phyloP scores from a whole-genome alignment of 2,329 filamentous ascomycete species.

The Calonectria hongkongensis region DNA sequence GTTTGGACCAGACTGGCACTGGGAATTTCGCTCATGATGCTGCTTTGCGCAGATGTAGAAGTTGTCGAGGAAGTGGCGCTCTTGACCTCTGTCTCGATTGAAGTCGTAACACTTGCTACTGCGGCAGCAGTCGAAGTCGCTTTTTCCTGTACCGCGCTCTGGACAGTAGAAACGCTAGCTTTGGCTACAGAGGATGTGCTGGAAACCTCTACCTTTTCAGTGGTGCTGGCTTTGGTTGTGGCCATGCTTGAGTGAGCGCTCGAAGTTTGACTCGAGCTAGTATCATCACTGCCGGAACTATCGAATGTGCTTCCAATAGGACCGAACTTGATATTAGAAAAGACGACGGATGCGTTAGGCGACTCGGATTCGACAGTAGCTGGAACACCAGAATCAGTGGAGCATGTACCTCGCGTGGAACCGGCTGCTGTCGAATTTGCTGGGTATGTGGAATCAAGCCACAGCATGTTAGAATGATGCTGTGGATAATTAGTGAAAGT shows the following conservation, averaged over 20 bases:
- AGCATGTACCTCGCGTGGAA: conserved; percentile 72
- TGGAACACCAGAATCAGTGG: conserved; percentile 71
- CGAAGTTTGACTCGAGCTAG: conserved; percentile 30
- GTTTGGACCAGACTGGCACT: neutral
- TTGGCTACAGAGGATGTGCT: conserved; percentile 26
- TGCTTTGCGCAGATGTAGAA: neutral
- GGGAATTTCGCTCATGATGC: neutral
- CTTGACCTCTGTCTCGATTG: conserved; percentile 16
- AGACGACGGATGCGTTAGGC: conserved; percentile 70
- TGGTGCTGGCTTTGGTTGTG: conserved; percentile 5
- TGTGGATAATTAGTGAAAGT: conserved; percentile 23
- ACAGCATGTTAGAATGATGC: conserved; percentile 80
- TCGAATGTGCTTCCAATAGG: conserved; percentile 72
- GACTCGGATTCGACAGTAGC: conserved; percentile 66
- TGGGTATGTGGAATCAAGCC: conserved; percentile 81
- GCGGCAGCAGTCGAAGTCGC: neutral
- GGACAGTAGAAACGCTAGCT: neutral
- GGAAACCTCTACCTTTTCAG: neutral
- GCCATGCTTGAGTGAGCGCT: conserved; percentile 24
- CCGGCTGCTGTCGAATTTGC: conserved; percentile 66
- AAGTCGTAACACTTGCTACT: neutral
- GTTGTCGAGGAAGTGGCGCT: conserved; percentile 4
- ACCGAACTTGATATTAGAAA: conserved; percentile 75
- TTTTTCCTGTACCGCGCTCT: neutral
- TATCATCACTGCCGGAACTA: conserved; percentile 34